Evolutionary conservation across 768 basidiomycete genomes (phyloP), one percentile per base, ranked within the genome.

Genomic region (Clitopilus hobsonii): DNA sequence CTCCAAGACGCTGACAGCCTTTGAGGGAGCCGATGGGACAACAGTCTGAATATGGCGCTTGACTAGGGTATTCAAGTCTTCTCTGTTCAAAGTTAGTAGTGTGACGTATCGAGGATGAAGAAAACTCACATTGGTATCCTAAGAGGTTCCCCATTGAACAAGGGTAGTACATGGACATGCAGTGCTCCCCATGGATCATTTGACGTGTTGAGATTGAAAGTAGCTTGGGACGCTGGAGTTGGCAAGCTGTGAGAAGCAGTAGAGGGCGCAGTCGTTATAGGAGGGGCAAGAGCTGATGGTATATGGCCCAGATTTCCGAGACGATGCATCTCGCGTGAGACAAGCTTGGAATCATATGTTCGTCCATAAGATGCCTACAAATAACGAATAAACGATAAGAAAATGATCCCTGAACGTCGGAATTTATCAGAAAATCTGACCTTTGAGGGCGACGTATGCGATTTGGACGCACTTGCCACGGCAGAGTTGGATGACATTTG

Each of bases 71-170:
- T 98, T 98, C 29, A 98, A 77, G 62, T 94, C 92, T 73, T 97
- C 94, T 63, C 89, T 91, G 65, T 30, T 53, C 7, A n/a, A 11
- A 27, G 20, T 11, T 5, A 20, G 24, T 6, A 36, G 49, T 22
- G 38, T 4, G 18, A 47, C 16, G 13, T 32, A 24, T 16, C 6
- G 14, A 54, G 8, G 25, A 1, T 50, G 45, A 16, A 6, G 38
- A 3, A 38, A 24, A 71, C 84, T 63, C 63, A 88, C 89, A 98
- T 93, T 22, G 93, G 88, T 51, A 88, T 81, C 56, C 86, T 80
- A 18, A 98, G 77, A 2, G 89, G 87, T 64, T 94, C 91, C 29
- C 93, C 90, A 51, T 95, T 95, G 75, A 98, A 98, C 3, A 96
- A 70, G 1, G 94, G 94, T 2, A 98, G 73, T 28, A 97, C 88